Conservation (phyloP, 495 filamentous ascomycete species). For the Schizothecium vesticola region DNA sequence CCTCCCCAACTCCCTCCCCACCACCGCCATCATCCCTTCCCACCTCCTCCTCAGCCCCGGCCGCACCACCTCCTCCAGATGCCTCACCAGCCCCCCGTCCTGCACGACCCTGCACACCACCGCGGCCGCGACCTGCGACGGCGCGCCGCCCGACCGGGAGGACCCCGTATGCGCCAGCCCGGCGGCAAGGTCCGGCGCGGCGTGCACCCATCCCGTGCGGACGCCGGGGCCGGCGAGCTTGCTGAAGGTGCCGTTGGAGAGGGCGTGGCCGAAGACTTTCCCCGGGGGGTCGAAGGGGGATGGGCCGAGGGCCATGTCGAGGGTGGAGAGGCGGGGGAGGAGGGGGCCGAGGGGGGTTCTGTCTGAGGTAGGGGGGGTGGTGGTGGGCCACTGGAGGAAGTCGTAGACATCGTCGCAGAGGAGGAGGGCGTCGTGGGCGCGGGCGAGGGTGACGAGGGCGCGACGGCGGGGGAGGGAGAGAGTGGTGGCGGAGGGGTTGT, state of each 20-base stretch:
- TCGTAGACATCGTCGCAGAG: slow-evolving; percentile 93
- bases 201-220: slow-evolving; percentile 80
- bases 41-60: slow-evolving; percentile 57
- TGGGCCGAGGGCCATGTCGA: slow-evolving; percentile 52
- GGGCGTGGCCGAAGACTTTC: slow-evolving; percentile 60
- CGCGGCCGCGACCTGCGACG: slow-evolving; percentile 64
- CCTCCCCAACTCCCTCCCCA: slow-evolving; percentile 51
- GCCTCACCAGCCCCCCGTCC: slow-evolving; percentile 43
- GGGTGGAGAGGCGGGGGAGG: slow-evolving; percentile 67
- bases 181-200: slow-evolving; percentile 57
- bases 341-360: neutral
- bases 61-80: slow-evolving; percentile 37
- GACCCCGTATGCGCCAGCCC: slow-evolving; percentile 67
- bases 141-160: slow-evolving; percentile 68
- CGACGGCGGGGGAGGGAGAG: slow-evolving; percentile 59
- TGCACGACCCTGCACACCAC: slow-evolving; percentile 57
- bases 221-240: slow-evolving; percentile 78
- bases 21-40: slow-evolving; percentile 44
- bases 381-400: slow-evolving; percentile 64
- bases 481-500: slow-evolving; percentile 73
- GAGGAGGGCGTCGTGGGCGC: slow-evolving; percentile 68
- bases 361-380: slow-evolving; percentile 4
- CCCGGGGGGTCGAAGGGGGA: slow-evolving; percentile 35
- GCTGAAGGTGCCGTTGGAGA: slow-evolving; percentile 78
- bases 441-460: slow-evolving; percentile 60